A percentile compares a stretch with the other conserved stretches of the same genome.
Evolutionary conservation across 2,329 filamentous ascomycete species (phyloP).

Genomic region (Ceratocystis diversiconidia): DNA sequence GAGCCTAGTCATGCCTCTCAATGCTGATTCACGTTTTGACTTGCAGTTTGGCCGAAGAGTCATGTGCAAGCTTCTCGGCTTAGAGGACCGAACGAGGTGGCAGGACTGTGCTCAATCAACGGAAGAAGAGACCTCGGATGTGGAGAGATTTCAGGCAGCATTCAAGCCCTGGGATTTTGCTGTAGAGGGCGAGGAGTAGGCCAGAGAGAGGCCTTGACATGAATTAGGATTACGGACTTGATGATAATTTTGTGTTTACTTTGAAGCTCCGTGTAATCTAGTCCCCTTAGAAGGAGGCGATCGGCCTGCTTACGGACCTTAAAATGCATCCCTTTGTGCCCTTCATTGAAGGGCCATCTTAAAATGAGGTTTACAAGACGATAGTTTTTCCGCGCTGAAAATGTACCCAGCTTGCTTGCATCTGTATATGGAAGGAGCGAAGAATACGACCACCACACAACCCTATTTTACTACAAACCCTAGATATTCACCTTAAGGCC

Average conservation of each 20-base stretch:
- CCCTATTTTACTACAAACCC: background rate
- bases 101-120: conserved; percentile 65
- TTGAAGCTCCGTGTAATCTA: too few relatives aligned
- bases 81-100: conserved; percentile 74
- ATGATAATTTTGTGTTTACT: background rate
- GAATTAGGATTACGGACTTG: background rate
- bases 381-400: too few relatives aligned
- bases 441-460: background rate
- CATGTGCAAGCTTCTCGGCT: conserved; percentile 68
- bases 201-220: background rate
- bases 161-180: conserved; percentile 86
- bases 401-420: too few relatives aligned
- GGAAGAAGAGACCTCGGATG: conserved; percentile 66
- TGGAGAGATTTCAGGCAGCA: conserved; percentile 60
- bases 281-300: too few relatives aligned
- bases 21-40: conserved; percentile 63
- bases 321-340: too few relatives aligned
- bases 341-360: too few relatives aligned
- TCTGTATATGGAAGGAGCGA: too few relatives aligned
- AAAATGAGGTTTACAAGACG: too few relatives aligned
- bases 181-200: conserved; percentile 19
- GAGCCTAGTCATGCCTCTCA: conserved; percentile 60
- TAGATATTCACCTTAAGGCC: background rate
- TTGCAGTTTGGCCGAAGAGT: conserved; percentile 81
- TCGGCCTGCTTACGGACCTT: too few relatives aligned